These are phyloP conservation scores for Boletus subcaerulescens DNA, from an alignment of 768 basidiomycete genomes.

Conservation along the genomic window DNA sequence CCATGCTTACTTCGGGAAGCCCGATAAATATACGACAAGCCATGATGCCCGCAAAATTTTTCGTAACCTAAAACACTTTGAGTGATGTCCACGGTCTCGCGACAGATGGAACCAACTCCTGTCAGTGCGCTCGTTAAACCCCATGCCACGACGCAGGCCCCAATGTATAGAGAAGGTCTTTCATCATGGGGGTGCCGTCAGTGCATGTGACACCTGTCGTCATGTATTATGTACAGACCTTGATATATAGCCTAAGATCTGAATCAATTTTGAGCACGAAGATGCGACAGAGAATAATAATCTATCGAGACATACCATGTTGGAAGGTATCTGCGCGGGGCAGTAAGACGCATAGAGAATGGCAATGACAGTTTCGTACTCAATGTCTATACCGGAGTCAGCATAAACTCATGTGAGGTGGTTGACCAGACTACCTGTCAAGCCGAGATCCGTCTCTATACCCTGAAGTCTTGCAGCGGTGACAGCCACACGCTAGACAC, in stretches of 20 bases:
- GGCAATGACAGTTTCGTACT: constrained; percentile 52
- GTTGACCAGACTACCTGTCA: constrained; percentile 25
- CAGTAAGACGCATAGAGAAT: constrained; percentile 57
- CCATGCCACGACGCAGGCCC: constrained; percentile 58
- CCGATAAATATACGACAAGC: constrained; percentile 61
- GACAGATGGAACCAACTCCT: constrained; percentile 39
- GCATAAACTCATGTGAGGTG: neutral
- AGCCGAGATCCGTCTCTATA: constrained; percentile 36
- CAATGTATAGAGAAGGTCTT: constrained; percentile 64
- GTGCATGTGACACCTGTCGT: neutral
- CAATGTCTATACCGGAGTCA: constrained; percentile 36
- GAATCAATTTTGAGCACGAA: neutral
- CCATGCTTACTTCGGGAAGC: constrained; percentile 46
- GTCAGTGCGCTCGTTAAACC: constrained; percentile 61
- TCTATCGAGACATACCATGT: constrained; percentile 49
- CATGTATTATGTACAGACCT: constrained; percentile 34
- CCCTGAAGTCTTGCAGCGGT: constrained; percentile 40
- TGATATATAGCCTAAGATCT: constrained; percentile 56
- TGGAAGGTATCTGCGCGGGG: constrained; percentile 64
- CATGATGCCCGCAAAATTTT: constrained; percentile 52
- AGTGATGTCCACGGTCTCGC: neutral
- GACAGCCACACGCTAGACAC: constrained; percentile 34
- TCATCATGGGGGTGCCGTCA: neutral
- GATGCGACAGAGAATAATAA: neutral
- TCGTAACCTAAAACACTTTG: constrained; percentile 42